Evolutionary conservation across 176 grass and related monocot species (phyloP).

Genomic region (Ensete ventricosum): DNA sequence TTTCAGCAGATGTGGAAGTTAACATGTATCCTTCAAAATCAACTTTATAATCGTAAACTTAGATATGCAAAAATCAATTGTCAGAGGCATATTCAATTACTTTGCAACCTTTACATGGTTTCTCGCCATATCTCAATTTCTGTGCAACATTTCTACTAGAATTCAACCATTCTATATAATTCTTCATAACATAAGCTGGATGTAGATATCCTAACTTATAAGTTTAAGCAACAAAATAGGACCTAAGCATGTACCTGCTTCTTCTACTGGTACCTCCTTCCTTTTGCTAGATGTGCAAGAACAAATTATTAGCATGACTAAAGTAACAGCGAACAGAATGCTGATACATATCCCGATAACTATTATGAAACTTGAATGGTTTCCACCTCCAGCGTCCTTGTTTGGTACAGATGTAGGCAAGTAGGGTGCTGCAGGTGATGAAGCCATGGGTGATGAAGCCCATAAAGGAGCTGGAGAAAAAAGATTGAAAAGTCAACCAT

Average conservation of each 20-base stretch:
- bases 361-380: constrained; percentile 41
- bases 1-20: too few species aligned
- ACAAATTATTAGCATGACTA: constrained; percentile 58
- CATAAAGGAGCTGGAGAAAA: constrained; percentile 54
- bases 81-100: background rate
- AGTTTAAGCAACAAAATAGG: constrained; percentile 20
- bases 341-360: constrained; percentile 68
- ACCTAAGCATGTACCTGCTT: constrained; percentile 52
- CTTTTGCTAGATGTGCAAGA: constrained; percentile 60
- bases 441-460: constrained; percentile 47
- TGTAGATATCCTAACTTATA: background rate
- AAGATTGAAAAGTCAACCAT: constrained; percentile 11
- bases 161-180: background rate
- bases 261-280: constrained; percentile 36
- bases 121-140: background rate
- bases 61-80: background rate
- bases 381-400: constrained; percentile 19
- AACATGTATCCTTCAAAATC: too few species aligned
- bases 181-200: background rate
- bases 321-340: constrained; percentile 48
- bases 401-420: constrained; percentile 22
- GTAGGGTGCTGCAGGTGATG: constrained; percentile 33
- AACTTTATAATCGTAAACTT: too few species aligned
- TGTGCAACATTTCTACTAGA: background rate
- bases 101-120: background rate